Conservation (phyloP, 257 asterid genomes). For the Solanum medicagineum region DNA sequence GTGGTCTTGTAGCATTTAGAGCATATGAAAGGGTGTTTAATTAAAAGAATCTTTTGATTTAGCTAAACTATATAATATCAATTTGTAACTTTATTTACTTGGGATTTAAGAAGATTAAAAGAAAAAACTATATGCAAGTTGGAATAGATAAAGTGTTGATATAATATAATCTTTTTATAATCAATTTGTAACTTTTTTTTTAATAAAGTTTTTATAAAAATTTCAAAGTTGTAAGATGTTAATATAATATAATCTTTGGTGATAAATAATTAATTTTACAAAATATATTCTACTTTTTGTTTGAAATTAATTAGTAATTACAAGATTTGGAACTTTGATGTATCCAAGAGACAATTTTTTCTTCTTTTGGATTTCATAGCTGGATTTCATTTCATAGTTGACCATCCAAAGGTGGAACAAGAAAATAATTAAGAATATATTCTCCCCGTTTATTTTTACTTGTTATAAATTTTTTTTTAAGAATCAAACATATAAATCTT, state of each 20-base stretch:
- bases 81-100: not conserved
- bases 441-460: too few relatives aligned
- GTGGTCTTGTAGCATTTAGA: not conserved
- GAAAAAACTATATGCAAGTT: not conserved
- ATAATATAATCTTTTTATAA: too few relatives aligned
- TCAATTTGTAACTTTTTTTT: too few relatives aligned
- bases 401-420: not conserved
- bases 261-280: not conserved
- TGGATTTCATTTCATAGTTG: not conserved
- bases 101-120: not conserved
- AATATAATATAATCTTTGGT: not conserved
- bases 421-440: not conserved
- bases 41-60: not conserved
- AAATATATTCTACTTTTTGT: not conserved
- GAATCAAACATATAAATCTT: too few relatives aligned
- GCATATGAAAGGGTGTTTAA: not conserved
- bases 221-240: not conserved
- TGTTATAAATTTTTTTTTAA: too few relatives aligned
- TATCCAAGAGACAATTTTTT: not conserved
- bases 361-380: not conserved
- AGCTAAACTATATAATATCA: not conserved
- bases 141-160: not conserved
- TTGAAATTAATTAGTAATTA: not conserved
- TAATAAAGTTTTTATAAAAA: not conserved
- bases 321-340: not conserved